phyloP scores from a whole-genome alignment of 371 early-diverging fungal genomes.

The Dinochytrium kinnereticum region DNA sequence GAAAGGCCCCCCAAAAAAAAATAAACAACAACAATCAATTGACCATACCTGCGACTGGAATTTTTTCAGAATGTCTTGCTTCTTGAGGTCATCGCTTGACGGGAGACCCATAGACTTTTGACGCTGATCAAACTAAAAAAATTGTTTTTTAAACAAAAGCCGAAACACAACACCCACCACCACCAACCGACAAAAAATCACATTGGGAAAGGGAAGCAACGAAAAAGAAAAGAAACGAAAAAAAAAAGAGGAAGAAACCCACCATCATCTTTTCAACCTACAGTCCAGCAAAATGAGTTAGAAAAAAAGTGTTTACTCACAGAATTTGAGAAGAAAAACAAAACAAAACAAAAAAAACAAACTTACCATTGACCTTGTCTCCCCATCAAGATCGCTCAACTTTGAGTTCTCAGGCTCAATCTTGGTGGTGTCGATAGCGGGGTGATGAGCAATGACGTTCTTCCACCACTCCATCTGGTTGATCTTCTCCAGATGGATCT shows the following conservation, averaged over 20 bases:
- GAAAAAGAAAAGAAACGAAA: neutral
- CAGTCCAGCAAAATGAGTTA: neutral
- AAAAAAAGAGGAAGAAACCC: conserved; percentile 3
- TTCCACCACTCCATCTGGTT: conserved; percentile 93
- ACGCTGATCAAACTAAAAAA: conserved; percentile 82
- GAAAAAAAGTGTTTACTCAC: neutral
- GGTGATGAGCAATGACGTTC: conserved; percentile 56
- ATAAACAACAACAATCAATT: neutral
- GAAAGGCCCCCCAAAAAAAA: neutral
- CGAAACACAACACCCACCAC: no score
- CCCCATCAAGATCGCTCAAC: conserved; percentile 86
- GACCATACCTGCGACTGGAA: conserved; percentile 65
- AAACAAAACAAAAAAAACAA: neutral
- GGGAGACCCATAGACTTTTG: conserved; percentile 85
- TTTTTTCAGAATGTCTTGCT: conserved; percentile 76
- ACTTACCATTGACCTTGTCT: conserved; percentile 85
- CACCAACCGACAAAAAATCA: no score
- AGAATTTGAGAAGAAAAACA: neutral
- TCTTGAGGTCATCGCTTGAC: conserved; percentile 81
- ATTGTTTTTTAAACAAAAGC: neutral
- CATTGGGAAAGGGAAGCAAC: neutral
- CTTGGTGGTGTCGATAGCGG: conserved; percentile 14
- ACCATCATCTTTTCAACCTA: conserved; percentile 66
- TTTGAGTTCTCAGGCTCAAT: conserved; percentile 92
- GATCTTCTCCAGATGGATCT: conserved; percentile 82